phyloP scores from a whole-genome alignment of 148 eudicot species.

The Pouteria glomerata region DNA sequence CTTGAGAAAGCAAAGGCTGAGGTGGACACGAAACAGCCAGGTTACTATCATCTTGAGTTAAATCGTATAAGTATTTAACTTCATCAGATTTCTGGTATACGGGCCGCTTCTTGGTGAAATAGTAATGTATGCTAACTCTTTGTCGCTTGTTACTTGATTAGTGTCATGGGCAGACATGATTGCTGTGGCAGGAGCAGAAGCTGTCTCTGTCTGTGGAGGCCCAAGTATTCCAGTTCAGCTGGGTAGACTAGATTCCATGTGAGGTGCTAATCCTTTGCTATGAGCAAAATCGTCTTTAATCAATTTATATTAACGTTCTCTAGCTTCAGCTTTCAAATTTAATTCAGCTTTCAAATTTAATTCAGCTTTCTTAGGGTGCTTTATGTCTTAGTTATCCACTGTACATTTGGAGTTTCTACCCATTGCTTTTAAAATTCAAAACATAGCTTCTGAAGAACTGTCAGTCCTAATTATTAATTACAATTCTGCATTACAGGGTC shows the following conservation, averaged over 20 bases:
- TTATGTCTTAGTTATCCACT: slow-evolving; percentile 5
- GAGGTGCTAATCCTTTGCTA: slow-evolving; percentile 21
- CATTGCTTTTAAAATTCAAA: neutral
- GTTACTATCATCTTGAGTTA: slow-evolving; percentile 26
- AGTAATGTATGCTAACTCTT: slow-evolving; percentile 12
- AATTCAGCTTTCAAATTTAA: too few relatives aligned
- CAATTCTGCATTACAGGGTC: slow-evolving; percentile 34
- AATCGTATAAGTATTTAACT: neutral
- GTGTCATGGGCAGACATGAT: slow-evolving; percentile 97
- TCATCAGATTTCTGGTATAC: neutral
- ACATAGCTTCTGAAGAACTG: neutral
- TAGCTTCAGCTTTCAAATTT: slow-evolving; percentile 6
- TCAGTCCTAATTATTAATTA: neutral
- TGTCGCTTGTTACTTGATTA: slow-evolving; percentile 21
- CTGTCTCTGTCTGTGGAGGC: slow-evolving; percentile 86
- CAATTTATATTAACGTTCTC: neutral
- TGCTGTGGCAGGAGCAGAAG: slow-evolving; percentile 92
- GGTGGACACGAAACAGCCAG: slow-evolving; percentile 54
- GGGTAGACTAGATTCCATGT: slow-evolving; percentile 84
- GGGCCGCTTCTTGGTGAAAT: neutral
- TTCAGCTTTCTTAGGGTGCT: neutral
- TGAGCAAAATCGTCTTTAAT: neutral
- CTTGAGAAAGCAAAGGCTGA: slow-evolving; percentile 73
- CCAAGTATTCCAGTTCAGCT: slow-evolving; percentile 65
- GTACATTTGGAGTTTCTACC: slow-evolving; percentile 5